These are phyloP conservation scores for Macrotyloma uniflorum DNA, from an alignment of 306 rosid species.

Conservation along the genomic window DNA sequence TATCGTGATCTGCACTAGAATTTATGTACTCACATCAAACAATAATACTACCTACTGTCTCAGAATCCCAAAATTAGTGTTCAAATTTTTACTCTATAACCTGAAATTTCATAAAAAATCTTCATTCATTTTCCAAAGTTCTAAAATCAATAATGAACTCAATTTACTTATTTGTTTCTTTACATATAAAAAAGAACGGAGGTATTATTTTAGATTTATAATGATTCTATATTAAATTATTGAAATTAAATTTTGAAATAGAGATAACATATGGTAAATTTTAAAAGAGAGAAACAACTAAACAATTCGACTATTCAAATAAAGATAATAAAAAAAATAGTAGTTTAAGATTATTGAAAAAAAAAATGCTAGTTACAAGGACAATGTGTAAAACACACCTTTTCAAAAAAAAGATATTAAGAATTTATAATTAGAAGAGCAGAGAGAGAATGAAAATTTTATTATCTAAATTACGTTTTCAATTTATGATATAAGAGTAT, in stretches of 20 bases:
- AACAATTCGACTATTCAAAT: background rate
- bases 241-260: background rate
- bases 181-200: too few relatives aligned
- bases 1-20: conserved; percentile 53
- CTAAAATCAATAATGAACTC: background rate
- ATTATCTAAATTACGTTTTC: background rate
- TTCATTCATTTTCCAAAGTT: background rate
- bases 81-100: background rate
- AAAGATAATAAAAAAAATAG: background rate
- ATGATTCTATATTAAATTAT: background rate
- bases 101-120: background rate
- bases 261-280: background rate
- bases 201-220: too few relatives aligned
- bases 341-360: too few relatives aligned
- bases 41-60: too few relatives aligned
- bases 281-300: background rate
- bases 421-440: background rate
- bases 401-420: too few relatives aligned
- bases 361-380: too few relatives aligned
- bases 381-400: background rate
- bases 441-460: background rate
- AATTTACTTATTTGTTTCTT: too few relatives aligned
- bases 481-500: too few relatives aligned
- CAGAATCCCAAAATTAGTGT: too few relatives aligned
- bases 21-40: background rate